phyloP scores from a whole-genome alignment of 179 eudicot genomes.

The Sideroxylon spinosum region DNA sequence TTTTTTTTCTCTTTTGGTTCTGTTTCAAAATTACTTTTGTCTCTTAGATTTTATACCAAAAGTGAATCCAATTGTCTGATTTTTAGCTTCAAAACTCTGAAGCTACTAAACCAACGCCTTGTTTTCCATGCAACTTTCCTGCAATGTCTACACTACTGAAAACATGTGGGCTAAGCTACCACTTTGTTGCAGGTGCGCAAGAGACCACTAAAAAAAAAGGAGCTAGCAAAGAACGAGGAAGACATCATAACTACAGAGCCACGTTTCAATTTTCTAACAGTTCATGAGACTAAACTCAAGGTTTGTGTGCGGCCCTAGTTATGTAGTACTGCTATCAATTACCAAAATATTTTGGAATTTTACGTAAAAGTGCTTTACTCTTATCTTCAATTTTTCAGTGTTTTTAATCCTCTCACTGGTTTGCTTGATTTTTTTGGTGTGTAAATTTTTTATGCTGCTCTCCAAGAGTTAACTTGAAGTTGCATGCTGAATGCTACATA shows the following conservation, averaged over 20 bases:
- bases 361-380: background rate
- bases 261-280: conserved; percentile 61
- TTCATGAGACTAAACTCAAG: conserved; percentile 98
- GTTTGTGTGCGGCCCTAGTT: conserved; percentile 30
- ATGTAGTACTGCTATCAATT: conserved; percentile 10
- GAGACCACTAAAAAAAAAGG: conserved; percentile 92
- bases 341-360: background rate
- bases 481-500: background rate
- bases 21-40: no score
- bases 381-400: background rate
- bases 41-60: no score
- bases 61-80: background rate
- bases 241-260: conserved; percentile 74
- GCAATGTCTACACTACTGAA: background rate
- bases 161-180: background rate
- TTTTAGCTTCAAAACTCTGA: conserved; percentile 8
- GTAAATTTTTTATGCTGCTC: background rate
- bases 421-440: background rate
- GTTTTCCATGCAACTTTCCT: background rate
- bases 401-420: background rate
- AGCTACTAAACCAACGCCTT: background rate
- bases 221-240: conserved; percentile 79
- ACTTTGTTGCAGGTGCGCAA: conserved; percentile 61
- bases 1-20: no score
- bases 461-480: background rate